These are phyloP conservation scores for Rhododendron griersonianum DNA, from an alignment of 148 eudicot species.

Conservation along the genomic window DNA sequence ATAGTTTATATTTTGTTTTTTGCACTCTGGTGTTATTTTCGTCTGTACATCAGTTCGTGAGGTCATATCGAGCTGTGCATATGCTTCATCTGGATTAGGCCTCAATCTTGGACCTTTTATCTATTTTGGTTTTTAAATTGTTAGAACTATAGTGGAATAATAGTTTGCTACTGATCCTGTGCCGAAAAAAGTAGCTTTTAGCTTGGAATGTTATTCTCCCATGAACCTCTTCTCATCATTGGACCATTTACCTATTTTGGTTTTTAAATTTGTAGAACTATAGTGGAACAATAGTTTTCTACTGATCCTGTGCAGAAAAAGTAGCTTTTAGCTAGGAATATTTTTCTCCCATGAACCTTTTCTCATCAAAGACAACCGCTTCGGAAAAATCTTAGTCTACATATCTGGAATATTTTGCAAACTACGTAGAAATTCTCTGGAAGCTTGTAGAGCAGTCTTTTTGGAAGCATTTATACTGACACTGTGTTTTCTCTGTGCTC, in stretches of 20 bases:
- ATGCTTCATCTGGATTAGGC: not conserved
- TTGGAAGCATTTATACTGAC: not conserved
- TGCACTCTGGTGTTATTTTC: not conserved
- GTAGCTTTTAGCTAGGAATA: not conserved
- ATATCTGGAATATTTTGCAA: not conserved
- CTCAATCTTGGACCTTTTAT: not conserved
- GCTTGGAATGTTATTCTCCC: not conserved
- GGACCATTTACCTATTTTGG: not conserved
- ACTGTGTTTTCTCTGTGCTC: not conserved
- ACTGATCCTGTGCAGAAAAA: not conserved
- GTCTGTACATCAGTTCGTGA: not conserved
- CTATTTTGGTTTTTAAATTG: not conserved
- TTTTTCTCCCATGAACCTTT: not conserved
- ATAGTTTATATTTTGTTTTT: not conserved
- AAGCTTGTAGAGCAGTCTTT: not conserved
- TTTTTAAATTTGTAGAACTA: not conserved
- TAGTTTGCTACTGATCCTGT: not conserved
- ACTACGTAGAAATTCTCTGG: not conserved
- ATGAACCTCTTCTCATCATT: not conserved
- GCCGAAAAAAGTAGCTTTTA: not conserved
- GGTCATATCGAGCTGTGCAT: not conserved
- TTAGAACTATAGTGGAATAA: not conserved
- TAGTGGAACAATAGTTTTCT: not conserved
- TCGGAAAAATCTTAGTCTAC: not conserved
- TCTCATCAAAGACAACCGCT: not conserved